Evolutionary conservation across 164 flowering plant species (phyloP), one percentile per base, ranked within the genome.

Genomic region (Vitis cinerea): DNA sequence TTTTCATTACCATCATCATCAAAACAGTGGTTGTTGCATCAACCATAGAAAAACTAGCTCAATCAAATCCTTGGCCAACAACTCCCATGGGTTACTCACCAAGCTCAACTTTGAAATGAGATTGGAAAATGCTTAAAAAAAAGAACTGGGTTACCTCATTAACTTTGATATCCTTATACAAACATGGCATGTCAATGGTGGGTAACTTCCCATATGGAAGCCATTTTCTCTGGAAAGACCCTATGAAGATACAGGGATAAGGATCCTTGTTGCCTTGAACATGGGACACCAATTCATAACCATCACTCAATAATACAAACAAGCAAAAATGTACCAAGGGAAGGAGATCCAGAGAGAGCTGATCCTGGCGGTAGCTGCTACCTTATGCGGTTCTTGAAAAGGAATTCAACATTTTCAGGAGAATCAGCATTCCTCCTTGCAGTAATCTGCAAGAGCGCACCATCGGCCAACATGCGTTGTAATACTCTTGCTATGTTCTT

Each of bases 401-500:
- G 82, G 75, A 88, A 92, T 11, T 87, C 77, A 50, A 91, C 97
- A 53, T 74, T 74, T 57, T 73, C 84, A 61, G 76, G 81, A 60
- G 80, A 78, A 59, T 51, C 37, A 8, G 78, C 63, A 54, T 74
- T 80, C 78, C 96, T 88, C 77, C 84, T 68, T 9, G 98, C 99
- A 63, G 97, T 91, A 31, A 93, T 79, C 71, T 89, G 82, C 79
- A 95, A 23, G 37, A 79, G 58, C 31, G 93, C 98, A 67, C 99
- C 99, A 82, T 95, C 97, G 31, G 71, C 81, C 55, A 95, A 85
- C 97, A 95, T 85, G 59, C 69, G 90, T 44, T 84, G 97, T 81
- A 95, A 75, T 15, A 95, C 98, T 72, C 89, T 88, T 2, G 88
- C 80, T 59, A 95, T 90, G 82, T 95, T 95, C 81, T 85, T 93